Base-by-base conservation (phyloP, 2,329 filamentous ascomycete genomes). In the Rhytidhysteron rufulum region DNA sequence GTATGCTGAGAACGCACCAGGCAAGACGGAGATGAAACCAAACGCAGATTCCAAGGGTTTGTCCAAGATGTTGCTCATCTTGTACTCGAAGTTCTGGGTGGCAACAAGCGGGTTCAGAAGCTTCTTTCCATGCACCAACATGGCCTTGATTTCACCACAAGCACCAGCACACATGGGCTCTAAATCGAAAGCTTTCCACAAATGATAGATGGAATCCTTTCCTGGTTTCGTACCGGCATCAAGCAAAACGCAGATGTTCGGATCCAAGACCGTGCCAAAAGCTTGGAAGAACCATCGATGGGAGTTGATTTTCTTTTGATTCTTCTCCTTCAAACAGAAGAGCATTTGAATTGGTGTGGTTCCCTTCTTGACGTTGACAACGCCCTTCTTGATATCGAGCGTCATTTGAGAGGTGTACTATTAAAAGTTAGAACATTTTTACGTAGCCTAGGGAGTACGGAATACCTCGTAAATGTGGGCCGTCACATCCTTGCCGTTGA, bases 231-330 rank as follows among this genome's bases (percentile, higher is more conserved):
- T 98, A 72, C 93, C 93, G 2, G 93, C 93, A 68, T 98, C 93
- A 50, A 98, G 80, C 38, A 98, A 78, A 9, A 97, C 91, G 60
- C 93, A 97, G 53, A 98, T 95, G 58, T 97, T 97, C 29, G 93
- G 93, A 48, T 97, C 85, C 32, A 98, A 71, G 3, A 97, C 86
- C 17, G 83, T 80, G 22, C 93, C 93, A 63, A 98, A 98, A 0
- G 91, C 93, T 54, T 94, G 86, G 77, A 98, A 98, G 72, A 98
- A 97, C 93, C 93, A 98, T 63, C 93, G 78, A 66, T 98, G 93
- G 0, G 93, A 97, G 65, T 98, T 98, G 79, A 98, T 98, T 77
- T 98, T 98, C 75, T 98, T 98, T 72, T 96, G 90, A 63, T 98
- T 98, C 79, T 96, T 97, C 63, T 98, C 93, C 73, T 98, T 98